Conservation (phyloP, 768 basidiomycete genomes). For the Lactifluus pinguis region DNA sequence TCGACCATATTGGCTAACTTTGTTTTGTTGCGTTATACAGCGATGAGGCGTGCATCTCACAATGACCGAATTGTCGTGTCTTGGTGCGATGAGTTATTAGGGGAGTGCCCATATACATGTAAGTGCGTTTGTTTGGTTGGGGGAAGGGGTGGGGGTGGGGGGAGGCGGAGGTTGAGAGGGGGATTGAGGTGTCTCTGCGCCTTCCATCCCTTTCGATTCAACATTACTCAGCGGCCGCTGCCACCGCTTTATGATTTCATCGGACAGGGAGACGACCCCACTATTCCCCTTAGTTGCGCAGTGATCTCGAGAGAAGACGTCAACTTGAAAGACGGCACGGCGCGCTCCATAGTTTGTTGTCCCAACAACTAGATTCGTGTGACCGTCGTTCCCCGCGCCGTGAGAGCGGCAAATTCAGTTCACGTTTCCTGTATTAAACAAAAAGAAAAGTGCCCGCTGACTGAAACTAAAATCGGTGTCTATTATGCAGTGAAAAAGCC, state of each 20-base stretch:
- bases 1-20: neutral
- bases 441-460: too few species aligned
- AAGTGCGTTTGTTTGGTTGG: neutral
- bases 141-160: too few species aligned
- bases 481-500: too few species aligned
- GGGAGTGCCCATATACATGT: neutral
- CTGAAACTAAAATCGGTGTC: too few species aligned
- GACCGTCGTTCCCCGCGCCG: neutral
- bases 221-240: neutral
- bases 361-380: neutral
- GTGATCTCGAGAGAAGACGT: neutral
- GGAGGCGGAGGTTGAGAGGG: neutral
- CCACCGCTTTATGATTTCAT: neutral
- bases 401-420: neutral
- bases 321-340: neutral
- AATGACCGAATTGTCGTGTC: neutral
- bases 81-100: neutral
- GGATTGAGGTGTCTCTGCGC: neutral
- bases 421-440: too few species aligned
- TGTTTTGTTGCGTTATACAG: neutral
- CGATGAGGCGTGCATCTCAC: neutral
- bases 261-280: too few species aligned
- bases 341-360: too few species aligned
- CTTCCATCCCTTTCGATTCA: neutral
- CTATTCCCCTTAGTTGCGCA: neutral